Evolutionary conservation across 2,329 filamentous ascomycete species (phyloP), one percentile per base, ranked within the genome.

Genomic region (Diaporthe sp.): DNA sequence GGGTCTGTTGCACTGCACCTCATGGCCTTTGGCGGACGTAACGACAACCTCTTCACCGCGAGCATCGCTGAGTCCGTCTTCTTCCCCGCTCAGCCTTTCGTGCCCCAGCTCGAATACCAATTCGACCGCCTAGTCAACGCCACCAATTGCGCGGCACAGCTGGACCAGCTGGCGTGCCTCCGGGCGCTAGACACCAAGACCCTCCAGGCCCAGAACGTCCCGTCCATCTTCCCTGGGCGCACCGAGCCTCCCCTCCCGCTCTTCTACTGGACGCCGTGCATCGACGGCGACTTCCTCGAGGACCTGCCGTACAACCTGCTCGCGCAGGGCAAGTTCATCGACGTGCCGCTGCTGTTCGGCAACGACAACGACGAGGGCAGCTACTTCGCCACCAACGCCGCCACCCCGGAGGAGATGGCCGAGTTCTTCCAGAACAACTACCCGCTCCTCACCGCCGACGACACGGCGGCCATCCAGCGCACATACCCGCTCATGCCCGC

Each of bases 1-100:
- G 90, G 89, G 3, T 90, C 90, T 17, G 90, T 92, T 0, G 86
- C 87, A 4, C 84, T 87, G 76, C 90, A 90, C 76, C 81, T 91
- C 3, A 82, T 85, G 0, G 87, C 88, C 1, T 86, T 87, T 75
- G 85, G 84, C 34, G 87, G 86, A 15, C 85, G 84, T 31, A 81
- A 88, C 75, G 85, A 88, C 49, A 77, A 78, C 28, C 84, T 90
- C 34, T 90, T 90, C 77, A 81, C 82, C 0, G 88, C 85, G 7
- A 87, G 82, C 73, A 85, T 89, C 25, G 81, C 84, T 31, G 85
- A 90, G 79, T 88, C 87, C 17, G 80, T 86, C 8, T 90, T 90
- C 81, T 86, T 88, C 78, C 88, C 88, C 8, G 83, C 86, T 0
- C 88, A 89, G 75, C 87, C 86, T 0, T 81, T 80, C 8, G 82